These are phyloP conservation scores for Rhodomyrtus psidioides DNA, from an alignment of 441 rosid species.

Conservation along the genomic window DNA sequence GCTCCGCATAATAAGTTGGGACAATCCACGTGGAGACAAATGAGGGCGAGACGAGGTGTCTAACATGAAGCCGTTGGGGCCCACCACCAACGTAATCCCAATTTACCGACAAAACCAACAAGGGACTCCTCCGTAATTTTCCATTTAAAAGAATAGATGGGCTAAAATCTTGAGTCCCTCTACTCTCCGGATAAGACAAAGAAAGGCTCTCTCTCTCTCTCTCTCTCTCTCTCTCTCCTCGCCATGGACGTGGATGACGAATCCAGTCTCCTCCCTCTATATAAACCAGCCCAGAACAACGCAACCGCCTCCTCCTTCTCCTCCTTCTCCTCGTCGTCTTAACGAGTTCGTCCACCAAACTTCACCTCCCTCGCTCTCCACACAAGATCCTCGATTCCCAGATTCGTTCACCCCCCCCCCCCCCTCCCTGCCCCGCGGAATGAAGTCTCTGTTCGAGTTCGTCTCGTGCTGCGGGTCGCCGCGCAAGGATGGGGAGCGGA, in stretches of 20 bases:
- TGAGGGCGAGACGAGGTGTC: not conserved
- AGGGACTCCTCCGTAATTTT: not conserved
- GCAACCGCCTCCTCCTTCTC: not conserved
- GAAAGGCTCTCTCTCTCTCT: not conserved
- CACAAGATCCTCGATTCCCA: not conserved
- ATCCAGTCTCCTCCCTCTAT: not conserved
- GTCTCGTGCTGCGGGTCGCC: slow-evolving; percentile 29
- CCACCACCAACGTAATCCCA: not conserved
- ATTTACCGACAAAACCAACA: not conserved
- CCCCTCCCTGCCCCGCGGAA: not conserved
- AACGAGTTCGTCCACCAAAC: not conserved
- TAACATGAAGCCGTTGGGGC: not conserved
- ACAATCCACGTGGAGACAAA: not conserved
- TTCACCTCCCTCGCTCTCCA: not conserved
- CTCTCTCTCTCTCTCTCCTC: not conserved
- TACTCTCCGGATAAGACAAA: not conserved
- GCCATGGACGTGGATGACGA: not conserved
- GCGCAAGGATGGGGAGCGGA: not conserved
- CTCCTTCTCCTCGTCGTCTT: not conserved
- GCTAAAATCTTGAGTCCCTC: not conserved
- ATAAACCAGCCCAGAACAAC: not conserved
- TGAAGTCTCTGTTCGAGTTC: slow-evolving; percentile 21
- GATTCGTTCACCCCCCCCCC: not conserved
- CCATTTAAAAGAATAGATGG: not conserved
- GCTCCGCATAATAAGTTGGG: not conserved